These are phyloP conservation scores for Xylaria sp. DNA, from an alignment of 2,329 filamentous ascomycete genomes.

Conservation along the genomic window DNA sequence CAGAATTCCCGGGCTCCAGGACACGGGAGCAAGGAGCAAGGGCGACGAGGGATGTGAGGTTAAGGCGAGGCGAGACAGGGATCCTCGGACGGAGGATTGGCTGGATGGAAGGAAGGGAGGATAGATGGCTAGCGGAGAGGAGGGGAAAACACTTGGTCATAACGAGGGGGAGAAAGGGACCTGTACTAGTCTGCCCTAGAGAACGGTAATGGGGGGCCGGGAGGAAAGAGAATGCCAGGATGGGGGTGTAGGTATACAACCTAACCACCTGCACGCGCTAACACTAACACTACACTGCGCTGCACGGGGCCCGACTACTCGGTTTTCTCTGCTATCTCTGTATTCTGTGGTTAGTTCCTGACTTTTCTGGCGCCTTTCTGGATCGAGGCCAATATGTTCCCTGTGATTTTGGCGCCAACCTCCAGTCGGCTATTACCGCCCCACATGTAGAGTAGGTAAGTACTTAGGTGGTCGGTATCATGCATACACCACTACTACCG, in stretches of 20 bases:
- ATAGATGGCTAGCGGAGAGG: conserved; percentile 22
- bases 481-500: background rate
- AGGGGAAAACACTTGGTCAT: conserved; percentile 20
- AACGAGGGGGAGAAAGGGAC: conserved; percentile 34
- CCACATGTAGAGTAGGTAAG: background rate
- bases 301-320: conserved; percentile 49
- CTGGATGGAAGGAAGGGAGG: background rate
- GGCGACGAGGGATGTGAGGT: conserved; percentile 25
- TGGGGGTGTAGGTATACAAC: conserved; percentile 18
- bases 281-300: conserved; percentile 19
- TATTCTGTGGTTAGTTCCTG: conserved; percentile 10
- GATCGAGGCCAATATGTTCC: conserved; percentile 3
- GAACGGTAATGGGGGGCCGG: background rate
- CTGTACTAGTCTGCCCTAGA: too few relatives aligned
- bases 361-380: conserved; percentile 19
- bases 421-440: conserved; percentile 25
- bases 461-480: background rate
- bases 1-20: conserved; percentile 37
- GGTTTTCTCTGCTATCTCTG: conserved; percentile 41
- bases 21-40: conserved; percentile 30
- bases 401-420: conserved; percentile 21
- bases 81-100: conserved; percentile 26
- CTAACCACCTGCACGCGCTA: conserved; percentile 16
- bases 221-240: background rate
- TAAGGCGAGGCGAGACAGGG: conserved; percentile 37